Base-by-base conservation (phyloP, 2,329 filamentous ascomycete species). In the Aspergillus oerlinghausenensis region DNA sequence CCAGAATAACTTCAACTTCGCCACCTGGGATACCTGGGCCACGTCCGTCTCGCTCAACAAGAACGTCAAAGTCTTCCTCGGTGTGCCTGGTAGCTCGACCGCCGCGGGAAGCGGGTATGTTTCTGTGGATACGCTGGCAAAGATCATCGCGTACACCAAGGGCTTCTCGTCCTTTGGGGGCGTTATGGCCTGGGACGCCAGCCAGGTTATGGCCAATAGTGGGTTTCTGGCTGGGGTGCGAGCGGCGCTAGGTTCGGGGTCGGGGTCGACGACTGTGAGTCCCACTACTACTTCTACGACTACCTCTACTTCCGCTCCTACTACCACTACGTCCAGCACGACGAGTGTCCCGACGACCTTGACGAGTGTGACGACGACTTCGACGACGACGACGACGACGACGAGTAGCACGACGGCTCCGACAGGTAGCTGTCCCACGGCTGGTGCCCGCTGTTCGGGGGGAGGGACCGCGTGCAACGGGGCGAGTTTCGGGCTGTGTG, bases 151-250 rank as follows among this genome's bases (percentile, higher is more conserved):
- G 38, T 87, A 83, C 64, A 77, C 73, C 45, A 80, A 80, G 71
- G 67, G 72, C 43, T 88, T 81, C 65, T 70, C 74, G 3, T 86
- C 80, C 69, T 88, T 88, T 63, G 86, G 85, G 5, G 86, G 86
- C 28, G 79, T 86, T 28, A 88, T 88, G 86, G 77, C 87, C 74
- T 88, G 85, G 86, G 86, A 89, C 70, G 82, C 82, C 70, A 82
- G 77, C 29, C 84, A 87, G 73, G 77, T 82, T 1, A 84, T 80
- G 60, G 72, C 73, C 17, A 87, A 88, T 70, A 32, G 62, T 1
- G 84, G 83, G 1, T 86, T 85, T 67, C 71, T 87, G 55, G 69
- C 71, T 23, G 68, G 74, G 40, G 72, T 85, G 3, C 54, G 68
- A 71, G 61, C 55, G 65, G 65, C 35, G 67, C 73, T 55, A 64